These are phyloP conservation scores for Alternaria conjuncta DNA, from an alignment of 2,329 filamentous ascomycete genomes.

Conservation along the genomic window DNA sequence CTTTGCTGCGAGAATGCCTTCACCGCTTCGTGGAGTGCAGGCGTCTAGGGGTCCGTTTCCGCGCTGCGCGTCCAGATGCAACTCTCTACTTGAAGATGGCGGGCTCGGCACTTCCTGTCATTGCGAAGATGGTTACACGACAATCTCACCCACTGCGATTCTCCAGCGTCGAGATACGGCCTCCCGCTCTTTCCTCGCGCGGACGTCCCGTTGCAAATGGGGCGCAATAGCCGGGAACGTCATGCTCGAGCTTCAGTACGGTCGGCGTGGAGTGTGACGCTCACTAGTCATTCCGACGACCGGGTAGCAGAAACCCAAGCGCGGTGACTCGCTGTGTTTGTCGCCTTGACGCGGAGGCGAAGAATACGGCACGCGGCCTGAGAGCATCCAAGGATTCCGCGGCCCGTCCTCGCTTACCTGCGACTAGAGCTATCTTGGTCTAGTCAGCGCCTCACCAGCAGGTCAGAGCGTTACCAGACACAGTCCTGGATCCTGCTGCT, in stretches of 20 bases:
- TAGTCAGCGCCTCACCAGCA: not conserved
- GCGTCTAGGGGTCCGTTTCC: not conserved
- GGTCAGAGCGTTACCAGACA: not conserved
- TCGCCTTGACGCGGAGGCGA: not conserved
- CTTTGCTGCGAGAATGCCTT: not conserved
- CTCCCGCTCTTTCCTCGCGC: not conserved
- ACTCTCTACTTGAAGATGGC: not conserved
- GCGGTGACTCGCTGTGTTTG: not conserved
- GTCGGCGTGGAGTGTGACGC: not conserved
- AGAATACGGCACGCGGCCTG: not conserved
- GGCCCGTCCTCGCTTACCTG: not conserved
- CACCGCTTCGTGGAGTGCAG: not conserved
- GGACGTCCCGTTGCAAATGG: not conserved
- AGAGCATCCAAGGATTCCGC: accelerated
- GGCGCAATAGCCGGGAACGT: not conserved
- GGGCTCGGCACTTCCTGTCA: not conserved
- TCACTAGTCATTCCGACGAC: not conserved
- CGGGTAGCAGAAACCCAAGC: not conserved
- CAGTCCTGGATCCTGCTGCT: not conserved
- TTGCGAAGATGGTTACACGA: not conserved
- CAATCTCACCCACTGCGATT: not conserved
- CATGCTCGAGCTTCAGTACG: not conserved
- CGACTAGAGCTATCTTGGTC: not conserved
- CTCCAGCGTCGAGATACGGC: not conserved
- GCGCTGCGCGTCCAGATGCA: not conserved